Percentiles rank a stretch among this genome's conserved stretches.
These are phyloP conservation scores for Xylaria scruposa DNA, from an alignment of 495 filamentous ascomycete species.

Conservation along the genomic window DNA sequence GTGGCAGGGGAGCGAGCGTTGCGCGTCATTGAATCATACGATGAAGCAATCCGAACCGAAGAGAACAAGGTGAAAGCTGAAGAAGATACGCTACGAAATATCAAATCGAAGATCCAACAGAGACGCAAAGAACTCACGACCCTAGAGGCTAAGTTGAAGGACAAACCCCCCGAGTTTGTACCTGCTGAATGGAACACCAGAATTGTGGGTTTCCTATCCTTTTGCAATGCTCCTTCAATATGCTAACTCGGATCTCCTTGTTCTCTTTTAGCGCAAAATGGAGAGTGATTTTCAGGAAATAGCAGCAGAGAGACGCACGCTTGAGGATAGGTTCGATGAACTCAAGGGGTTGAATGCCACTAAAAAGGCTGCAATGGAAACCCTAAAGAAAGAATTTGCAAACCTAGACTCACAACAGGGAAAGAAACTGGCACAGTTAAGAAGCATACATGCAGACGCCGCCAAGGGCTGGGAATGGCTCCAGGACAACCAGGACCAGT, in stretches of 20 bases:
- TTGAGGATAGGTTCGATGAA: conserved; percentile 42
- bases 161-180: conserved; percentile 56
- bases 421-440: conserved; percentile 71
- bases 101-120: conserved; percentile 58
- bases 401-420: conserved; percentile 77
- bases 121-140: conserved; percentile 51
- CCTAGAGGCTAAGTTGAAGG: conserved; percentile 51
- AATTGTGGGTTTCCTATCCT: conserved; percentile 53
- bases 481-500: conserved; percentile 69
- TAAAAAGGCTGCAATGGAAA: conserved; percentile 32
- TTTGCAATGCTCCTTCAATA: not conserved
- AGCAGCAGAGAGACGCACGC: conserved; percentile 41
- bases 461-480: conserved; percentile 80
- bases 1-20: conserved; percentile 56
- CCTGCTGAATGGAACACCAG: conserved; percentile 58
- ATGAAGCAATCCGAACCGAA: conserved; percentile 62
- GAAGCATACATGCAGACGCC: conserved; percentile 63
- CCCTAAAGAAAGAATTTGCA: conserved; percentile 57
- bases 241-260: conserved; percentile 6
- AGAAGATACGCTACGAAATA: conserved; percentile 52
- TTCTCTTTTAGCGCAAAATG: conserved; percentile 50
- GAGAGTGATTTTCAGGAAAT: conserved; percentile 55
- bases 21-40: conserved; percentile 56
- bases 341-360: conserved; percentile 34
- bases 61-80: conserved; percentile 64